Percentiles rank a stretch among this genome's conserved stretches.
phyloP scores from a whole-genome alignment of 306 rosid genomes.

The Cicer arietinum region DNA sequence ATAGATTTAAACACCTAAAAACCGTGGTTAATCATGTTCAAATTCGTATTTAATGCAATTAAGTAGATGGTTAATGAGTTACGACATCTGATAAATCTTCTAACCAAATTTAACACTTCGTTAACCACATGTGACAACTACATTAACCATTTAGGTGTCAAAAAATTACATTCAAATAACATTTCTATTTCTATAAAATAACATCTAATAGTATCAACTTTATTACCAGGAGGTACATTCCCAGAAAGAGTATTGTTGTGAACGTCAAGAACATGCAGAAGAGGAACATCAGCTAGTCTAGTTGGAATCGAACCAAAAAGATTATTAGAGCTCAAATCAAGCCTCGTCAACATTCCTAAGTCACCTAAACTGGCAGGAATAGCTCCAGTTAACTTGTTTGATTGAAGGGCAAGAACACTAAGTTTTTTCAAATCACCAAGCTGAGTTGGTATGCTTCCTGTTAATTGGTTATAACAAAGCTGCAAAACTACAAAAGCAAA shows the following conservation, averaged over 20 bases:
- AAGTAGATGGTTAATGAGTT: too few relatives aligned
- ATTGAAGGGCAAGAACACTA: conserved; percentile 76
- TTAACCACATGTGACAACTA: too few relatives aligned
- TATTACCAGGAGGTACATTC: conserved; percentile 81
- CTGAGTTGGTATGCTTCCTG: conserved; percentile 82
- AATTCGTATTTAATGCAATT: too few relatives aligned
- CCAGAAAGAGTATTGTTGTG: conserved; percentile 91
- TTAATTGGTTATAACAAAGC: conserved; percentile 78
- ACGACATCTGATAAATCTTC: too few relatives aligned
- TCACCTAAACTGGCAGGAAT: conserved; percentile 82
- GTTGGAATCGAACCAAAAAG: conserved; percentile 93
- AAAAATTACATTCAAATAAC: too few relatives aligned
- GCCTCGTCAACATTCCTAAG: conserved; percentile 63
- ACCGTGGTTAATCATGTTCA: too few relatives aligned
- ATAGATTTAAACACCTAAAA: too few relatives aligned
- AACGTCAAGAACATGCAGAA: conserved; percentile 71
- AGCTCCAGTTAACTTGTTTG: conserved; percentile 72
- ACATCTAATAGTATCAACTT: background rate
- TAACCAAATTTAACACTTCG: too few relatives aligned
- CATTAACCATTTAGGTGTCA: too few relatives aligned
- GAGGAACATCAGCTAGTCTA: conserved; percentile 70
- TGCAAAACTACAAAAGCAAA: conserved; percentile 67
- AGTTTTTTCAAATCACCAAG: conserved; percentile 68
- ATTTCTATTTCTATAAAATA: background rate
- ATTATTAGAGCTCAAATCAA: conserved; percentile 75